Base-by-base conservation (phyloP, 2,329 filamentous ascomycete species). In the Cyphellophora attinorum region DNA sequence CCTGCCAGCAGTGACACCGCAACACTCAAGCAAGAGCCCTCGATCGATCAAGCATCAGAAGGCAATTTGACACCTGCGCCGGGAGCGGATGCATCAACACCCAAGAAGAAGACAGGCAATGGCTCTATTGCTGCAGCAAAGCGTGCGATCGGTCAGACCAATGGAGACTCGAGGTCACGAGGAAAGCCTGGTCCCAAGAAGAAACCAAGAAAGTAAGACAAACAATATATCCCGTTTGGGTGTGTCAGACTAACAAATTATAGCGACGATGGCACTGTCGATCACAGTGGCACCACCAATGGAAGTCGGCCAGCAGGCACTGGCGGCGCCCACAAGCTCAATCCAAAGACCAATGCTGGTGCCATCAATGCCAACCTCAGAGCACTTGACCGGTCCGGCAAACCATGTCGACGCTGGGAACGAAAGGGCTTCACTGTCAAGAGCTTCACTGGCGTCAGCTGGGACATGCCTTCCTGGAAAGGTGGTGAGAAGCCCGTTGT, bases 361-460 rank as follows among this genome's bases (percentile, higher is more conserved):
- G 89, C 89, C 40, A 98, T 98, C 70, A 98, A 98, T 56, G 91
- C 91, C 35, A 85, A 85, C 34, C 79, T 98, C 32, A 85, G 91
- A 36, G 89, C 91, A 10, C 81, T 98, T 45, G 91, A 98, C 60
- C 80, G 89, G 41, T 82, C 82, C 5, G 89, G 89, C 47, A 83
- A 89, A 53, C 88, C 91, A 6, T 95, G 88, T 60, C 83, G 89
- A 46, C 88, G 79, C 57, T 98, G 91, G 91, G 70, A 77, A 55
- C 84, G 79, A 58, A 85, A 85, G 44, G 74, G 78, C 37, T 85
- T 96, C 56, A 72, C 70, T 31, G 67, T 96, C 49, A 94, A 93
- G 69, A 93, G 81, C 59, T 96, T 96, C 57, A 95, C 89, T 1
- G 89, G 89, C 34, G 74, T 85, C 11, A 55, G 74, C 19, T 95